These are phyloP conservation scores for Talaromyces sp. DNA, from an alignment of 2,329 filamentous ascomycete genomes.

Conservation along the genomic window DNA sequence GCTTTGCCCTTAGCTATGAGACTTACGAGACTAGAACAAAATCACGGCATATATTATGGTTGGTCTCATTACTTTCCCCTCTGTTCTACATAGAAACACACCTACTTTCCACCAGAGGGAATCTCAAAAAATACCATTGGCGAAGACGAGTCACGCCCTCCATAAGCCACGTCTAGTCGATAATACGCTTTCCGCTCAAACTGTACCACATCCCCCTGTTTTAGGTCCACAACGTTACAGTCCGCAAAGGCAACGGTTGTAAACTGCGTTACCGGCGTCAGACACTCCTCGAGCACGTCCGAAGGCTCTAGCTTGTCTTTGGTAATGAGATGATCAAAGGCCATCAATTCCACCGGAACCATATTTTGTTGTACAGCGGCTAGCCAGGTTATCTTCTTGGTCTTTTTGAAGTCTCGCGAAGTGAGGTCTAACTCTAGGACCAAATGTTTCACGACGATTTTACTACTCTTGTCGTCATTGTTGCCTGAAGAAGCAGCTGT, in stretches of 20 bases:
- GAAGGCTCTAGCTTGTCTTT: conserved; percentile 92
- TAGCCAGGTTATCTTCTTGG: conserved; percentile 94
- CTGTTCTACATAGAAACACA: too few relatives aligned
- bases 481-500: too few relatives aligned
- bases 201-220: conserved; percentile 87
- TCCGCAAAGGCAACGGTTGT: conserved; percentile 73
- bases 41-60: too few relatives aligned
- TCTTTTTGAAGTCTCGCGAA: conserved; percentile 54
- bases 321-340: conserved; percentile 90
- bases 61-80: too few relatives aligned
- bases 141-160: conserved; percentile 49
- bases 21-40: too few relatives aligned
- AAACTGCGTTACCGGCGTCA: conserved; percentile 70
- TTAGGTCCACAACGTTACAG: conserved; percentile 69
- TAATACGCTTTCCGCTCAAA: conserved; percentile 92
- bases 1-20: too few relatives aligned
- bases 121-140: conserved; percentile 63
- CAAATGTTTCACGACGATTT: background rate
- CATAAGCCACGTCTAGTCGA: conserved; percentile 65
- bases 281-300: conserved; percentile 75
- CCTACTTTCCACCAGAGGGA: conserved; percentile 50
- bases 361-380: conserved; percentile 66
- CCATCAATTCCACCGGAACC: conserved; percentile 76
- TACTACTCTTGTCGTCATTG: too few relatives aligned
- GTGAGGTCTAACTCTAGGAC: background rate